phyloP scores from a whole-genome alignment of 116 monocot genomes.

The Papilionanthe hybrid region DNA sequence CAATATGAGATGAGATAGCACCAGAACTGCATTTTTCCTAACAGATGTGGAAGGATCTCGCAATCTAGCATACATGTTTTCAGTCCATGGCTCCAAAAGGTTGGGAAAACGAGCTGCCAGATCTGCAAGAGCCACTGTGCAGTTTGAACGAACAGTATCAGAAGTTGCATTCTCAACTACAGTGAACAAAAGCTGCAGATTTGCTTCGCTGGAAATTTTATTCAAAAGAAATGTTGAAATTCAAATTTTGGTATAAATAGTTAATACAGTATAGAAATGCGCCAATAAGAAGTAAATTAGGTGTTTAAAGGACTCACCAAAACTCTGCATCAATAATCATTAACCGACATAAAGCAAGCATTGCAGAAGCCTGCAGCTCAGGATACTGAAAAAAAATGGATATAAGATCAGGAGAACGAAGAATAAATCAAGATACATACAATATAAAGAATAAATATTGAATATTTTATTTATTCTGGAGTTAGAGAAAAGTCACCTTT shows the following conservation, averaged over 20 bases:
- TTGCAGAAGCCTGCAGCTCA: slow-evolving; percentile 87
- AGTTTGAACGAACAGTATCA: slow-evolving; percentile 95
- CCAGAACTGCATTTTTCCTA: slow-evolving; percentile 95
- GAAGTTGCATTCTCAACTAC: slow-evolving; percentile 78
- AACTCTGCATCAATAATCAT: slow-evolving; percentile 97
- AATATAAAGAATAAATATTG: slow-evolving; percentile 2
- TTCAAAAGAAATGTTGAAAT: neutral
- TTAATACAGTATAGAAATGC: neutral
- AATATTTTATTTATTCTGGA: neutral
- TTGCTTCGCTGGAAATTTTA: slow-evolving; percentile 62
- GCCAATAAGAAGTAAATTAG: neutral
- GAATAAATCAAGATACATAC: neutral
- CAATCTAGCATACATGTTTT: slow-evolving; percentile 86
- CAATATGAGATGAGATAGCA: slow-evolving; percentile 96
- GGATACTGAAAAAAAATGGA: slow-evolving; percentile 46
- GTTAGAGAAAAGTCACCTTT: slow-evolving; percentile 48
- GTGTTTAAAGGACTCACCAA: slow-evolving; percentile 48
- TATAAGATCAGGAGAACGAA: neutral
- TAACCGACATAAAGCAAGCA: slow-evolving; percentile 90
- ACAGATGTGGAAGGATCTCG: slow-evolving; percentile 79
- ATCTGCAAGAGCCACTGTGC: slow-evolving; percentile 91
- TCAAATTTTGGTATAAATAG: neutral
- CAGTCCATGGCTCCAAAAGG: slow-evolving; percentile 95
- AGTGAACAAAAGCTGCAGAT: slow-evolving; percentile 95
- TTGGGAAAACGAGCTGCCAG: slow-evolving; percentile 96